These are phyloP conservation scores for Phytophthora palmivora DNA, from an alignment of 352 stramenopile species.

Conservation along the genomic window DNA sequence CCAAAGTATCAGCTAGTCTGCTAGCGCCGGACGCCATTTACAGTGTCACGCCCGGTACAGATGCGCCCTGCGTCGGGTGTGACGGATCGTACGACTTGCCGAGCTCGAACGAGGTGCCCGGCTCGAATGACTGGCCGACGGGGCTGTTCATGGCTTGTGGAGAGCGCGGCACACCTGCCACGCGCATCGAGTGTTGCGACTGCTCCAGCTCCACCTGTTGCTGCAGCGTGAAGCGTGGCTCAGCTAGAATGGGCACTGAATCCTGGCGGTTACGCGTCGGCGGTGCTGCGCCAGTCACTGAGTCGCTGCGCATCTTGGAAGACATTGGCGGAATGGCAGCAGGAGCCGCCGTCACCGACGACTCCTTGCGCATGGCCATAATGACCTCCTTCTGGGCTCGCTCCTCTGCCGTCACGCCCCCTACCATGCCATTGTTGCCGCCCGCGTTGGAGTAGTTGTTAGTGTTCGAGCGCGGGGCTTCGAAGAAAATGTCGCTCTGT, in stretches of 20 bases:
- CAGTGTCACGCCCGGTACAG: slow-evolving; percentile 48
- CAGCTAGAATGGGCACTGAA: slow-evolving; percentile 37
- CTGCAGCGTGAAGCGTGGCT: slow-evolving; percentile 52
- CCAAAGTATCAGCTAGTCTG: slow-evolving; percentile 18
- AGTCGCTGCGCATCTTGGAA: slow-evolving; percentile 51
- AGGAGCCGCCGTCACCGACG: slow-evolving; percentile 20
- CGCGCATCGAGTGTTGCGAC: slow-evolving; percentile 32
- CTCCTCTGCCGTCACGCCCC: slow-evolving; percentile 25
- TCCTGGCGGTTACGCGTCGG: slow-evolving; percentile 43
- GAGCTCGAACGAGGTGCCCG: slow-evolving; percentile 29
- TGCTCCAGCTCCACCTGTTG: slow-evolving; percentile 44
- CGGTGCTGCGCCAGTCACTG: slow-evolving; percentile 33
- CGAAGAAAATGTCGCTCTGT: slow-evolving; percentile 70
- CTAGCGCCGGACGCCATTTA: slow-evolving; percentile 28
- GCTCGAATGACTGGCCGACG: slow-evolving; percentile 31
- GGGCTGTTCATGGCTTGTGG: slow-evolving; percentile 35
- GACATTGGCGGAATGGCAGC: slow-evolving; percentile 26
- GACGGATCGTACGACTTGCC: slow-evolving; percentile 27
- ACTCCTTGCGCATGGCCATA: slow-evolving; percentile 45
- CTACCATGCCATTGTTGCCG: slow-evolving; percentile 20
- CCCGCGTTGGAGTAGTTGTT: slow-evolving; percentile 46
- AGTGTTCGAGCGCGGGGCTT: slow-evolving; percentile 63
- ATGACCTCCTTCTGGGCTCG: slow-evolving; percentile 33
- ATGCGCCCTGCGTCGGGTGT: slow-evolving; percentile 25
- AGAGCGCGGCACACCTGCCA: slow-evolving; percentile 30